phyloP scores from a whole-genome alignment of 129 eudicot genomes.

The Oenanthe sinensis region DNA sequence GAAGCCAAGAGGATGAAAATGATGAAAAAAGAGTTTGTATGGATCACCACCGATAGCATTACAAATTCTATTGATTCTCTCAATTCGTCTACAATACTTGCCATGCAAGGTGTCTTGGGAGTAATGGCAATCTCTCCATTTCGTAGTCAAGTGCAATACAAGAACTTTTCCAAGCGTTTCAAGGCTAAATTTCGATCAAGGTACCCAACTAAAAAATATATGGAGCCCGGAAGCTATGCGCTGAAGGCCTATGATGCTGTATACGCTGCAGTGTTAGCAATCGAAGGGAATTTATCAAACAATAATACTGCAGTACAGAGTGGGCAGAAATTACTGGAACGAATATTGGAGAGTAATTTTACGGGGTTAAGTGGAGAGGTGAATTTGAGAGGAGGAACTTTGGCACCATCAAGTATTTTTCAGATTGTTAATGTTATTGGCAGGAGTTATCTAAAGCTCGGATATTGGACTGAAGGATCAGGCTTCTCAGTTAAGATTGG shows the following conservation, averaged over 20 bases:
- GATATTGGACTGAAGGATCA: not conserved
- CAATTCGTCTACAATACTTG: not conserved
- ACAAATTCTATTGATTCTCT: not conserved
- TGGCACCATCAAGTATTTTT: slow-evolving; percentile 5
- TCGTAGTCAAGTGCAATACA: not conserved
- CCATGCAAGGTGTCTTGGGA: slow-evolving; percentile 4
- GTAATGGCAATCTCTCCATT: not conserved
- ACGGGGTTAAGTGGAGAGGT: slow-evolving; percentile 2
- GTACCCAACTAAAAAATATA: not conserved
- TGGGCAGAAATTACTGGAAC: not conserved
- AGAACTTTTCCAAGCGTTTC: not conserved
- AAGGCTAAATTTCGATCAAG: not conserved
- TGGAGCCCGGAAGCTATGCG: not conserved
- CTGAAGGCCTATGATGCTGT: slow-evolving; percentile 10
- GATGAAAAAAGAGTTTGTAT: not conserved
- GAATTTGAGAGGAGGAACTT: not conserved
- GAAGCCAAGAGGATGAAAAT: slow-evolving; percentile 4
- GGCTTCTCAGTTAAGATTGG: not conserved
- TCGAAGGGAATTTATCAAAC: not conserved
- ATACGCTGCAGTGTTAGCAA: not conserved
- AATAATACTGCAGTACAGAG: not conserved
- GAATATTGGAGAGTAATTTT: not conserved
- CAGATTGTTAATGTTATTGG: slow-evolving; percentile 4
- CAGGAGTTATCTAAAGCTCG: not conserved
- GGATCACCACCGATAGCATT: not conserved